phyloP scores from a whole-genome alignment of 192 early-diverging fungal species.

The Diversispora eburnea region DNA sequence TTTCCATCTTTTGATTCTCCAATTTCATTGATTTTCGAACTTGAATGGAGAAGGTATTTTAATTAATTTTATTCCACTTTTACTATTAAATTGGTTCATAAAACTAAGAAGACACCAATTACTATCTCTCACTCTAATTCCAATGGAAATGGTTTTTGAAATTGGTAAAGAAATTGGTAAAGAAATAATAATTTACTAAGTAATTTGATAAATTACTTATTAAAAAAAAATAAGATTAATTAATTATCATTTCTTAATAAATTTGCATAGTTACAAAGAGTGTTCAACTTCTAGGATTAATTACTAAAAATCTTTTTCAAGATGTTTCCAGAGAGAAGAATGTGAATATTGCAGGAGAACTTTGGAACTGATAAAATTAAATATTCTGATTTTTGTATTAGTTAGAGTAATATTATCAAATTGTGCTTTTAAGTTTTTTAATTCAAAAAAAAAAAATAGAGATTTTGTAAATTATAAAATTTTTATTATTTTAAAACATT shows the following conservation, averaged over 20 bases:
- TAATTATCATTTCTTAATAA: neutral
- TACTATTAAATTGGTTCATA: neutral
- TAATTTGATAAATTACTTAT: neutral
- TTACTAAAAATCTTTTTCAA: conserved; percentile 55
- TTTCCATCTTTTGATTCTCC: conserved; percentile 31
- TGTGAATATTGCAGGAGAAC: conserved; percentile 11
- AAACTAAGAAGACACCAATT: conserved; percentile 51
- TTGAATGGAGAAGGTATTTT: conserved; percentile 55
- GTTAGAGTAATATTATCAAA: no score
- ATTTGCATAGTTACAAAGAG: conserved; percentile 47
- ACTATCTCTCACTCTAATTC: conserved; percentile 60
- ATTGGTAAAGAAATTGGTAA: conserved; percentile 45
- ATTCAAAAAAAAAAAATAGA: no score
- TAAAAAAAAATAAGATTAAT: neutral
- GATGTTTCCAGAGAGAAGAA: conserved; percentile 23
- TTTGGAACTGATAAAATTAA: conserved; percentile 4
- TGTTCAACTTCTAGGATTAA: conserved; percentile 57
- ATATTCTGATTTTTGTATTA: neutral
- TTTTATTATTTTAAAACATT: no score
- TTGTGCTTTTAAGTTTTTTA: no score
- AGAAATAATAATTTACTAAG: neutral
- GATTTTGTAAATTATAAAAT: no score
- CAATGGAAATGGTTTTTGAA: conserved; percentile 65
- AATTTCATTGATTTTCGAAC: conserved; percentile 56
- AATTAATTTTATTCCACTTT: neutral